These are phyloP conservation scores for Daldinia grandis DNA, from an alignment of 495 filamentous ascomycete genomes.

Conservation along the genomic window DNA sequence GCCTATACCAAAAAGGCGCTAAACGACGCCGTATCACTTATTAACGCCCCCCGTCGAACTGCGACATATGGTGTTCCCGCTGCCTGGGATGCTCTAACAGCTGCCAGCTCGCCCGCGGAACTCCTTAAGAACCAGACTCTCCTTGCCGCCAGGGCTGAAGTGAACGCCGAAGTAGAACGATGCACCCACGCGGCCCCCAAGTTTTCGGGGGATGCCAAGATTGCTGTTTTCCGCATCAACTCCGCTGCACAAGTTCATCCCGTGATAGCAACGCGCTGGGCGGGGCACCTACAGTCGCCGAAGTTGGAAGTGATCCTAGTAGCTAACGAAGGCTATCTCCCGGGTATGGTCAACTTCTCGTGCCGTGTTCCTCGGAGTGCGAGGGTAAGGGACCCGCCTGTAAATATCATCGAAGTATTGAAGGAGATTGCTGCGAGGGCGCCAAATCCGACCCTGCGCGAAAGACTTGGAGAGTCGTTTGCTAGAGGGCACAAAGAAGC, in stretches of 20 bases:
- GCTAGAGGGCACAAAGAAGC: conserved; percentile 68
- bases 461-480: conserved; percentile 63
- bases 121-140: conserved; percentile 56
- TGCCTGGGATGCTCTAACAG: conserved; percentile 63
- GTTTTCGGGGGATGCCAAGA: conserved; percentile 63
- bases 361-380: conserved; percentile 62
- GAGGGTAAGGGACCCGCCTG: conserved; percentile 52
- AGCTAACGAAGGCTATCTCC: conserved; percentile 67
- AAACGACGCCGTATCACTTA: conserved; percentile 62
- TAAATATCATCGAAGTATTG: conserved; percentile 64
- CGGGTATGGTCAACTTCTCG: conserved; percentile 65
- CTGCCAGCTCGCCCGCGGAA: conserved; percentile 49
- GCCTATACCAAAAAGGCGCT: conserved; percentile 63
- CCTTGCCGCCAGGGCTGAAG: conserved; percentile 57
- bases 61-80: conserved; percentile 60
- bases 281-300: conserved; percentile 58
- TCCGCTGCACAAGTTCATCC: conserved; percentile 65
- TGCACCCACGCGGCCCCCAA: conserved; percentile 64
- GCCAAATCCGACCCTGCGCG: conserved; percentile 50
- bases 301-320: conserved; percentile 64
- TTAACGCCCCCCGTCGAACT: conserved; percentile 67
- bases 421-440: conserved; percentile 53
- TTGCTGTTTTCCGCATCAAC: conserved; percentile 65
- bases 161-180: conserved; percentile 62
- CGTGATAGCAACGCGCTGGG: conserved; percentile 68